Percentiles rank a stretch among this genome's conserved stretches.
phyloP scores from a whole-genome alignment of 75 land plant species.

The Pseudotsuga menziesii region DNA sequence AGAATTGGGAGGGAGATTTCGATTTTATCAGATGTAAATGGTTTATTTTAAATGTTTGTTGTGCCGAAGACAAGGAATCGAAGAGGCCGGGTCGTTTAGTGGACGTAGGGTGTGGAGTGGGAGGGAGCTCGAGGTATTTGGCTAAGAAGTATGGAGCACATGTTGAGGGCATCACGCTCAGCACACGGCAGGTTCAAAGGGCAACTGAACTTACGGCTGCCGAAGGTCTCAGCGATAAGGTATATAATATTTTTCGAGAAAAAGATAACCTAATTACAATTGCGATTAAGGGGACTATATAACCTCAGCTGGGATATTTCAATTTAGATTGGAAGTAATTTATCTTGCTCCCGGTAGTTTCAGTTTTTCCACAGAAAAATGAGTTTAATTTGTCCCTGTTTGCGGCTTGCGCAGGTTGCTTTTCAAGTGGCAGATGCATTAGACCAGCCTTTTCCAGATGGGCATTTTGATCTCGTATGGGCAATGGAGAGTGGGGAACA shows the following conservation, averaged over 20 bases:
- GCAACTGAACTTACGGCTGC: constrained; percentile 59
- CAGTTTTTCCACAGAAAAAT: too few species aligned
- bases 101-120: constrained; percentile 99
- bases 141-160: constrained; percentile 73
- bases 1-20: too few species aligned
- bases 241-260: not conserved
- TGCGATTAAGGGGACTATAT: too few species aligned
- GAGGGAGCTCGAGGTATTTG: constrained; percentile 96
- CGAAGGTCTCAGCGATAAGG: constrained; percentile 57
- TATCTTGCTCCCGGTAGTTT: too few species aligned
- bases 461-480: constrained; percentile 96
- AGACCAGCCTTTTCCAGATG: constrained; percentile 85
- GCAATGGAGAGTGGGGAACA: constrained; percentile 99
- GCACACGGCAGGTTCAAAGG: constrained; percentile 80
- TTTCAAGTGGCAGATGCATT: constrained; percentile 93
- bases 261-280: too few species aligned
- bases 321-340: too few species aligned
- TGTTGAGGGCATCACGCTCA: constrained; percentile 79
- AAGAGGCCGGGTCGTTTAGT: constrained; percentile 57
- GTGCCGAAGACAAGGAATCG: constrained; percentile 36
- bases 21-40: too few species aligned
- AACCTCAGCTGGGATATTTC: too few species aligned
- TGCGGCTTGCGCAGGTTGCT: constrained; percentile 52
- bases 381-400: too few species aligned
- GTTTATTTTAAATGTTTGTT: not conserved